Evolutionary conservation across 768 basidiomycete species (phyloP).

Genomic region (Pluteus cervinus): DNA sequence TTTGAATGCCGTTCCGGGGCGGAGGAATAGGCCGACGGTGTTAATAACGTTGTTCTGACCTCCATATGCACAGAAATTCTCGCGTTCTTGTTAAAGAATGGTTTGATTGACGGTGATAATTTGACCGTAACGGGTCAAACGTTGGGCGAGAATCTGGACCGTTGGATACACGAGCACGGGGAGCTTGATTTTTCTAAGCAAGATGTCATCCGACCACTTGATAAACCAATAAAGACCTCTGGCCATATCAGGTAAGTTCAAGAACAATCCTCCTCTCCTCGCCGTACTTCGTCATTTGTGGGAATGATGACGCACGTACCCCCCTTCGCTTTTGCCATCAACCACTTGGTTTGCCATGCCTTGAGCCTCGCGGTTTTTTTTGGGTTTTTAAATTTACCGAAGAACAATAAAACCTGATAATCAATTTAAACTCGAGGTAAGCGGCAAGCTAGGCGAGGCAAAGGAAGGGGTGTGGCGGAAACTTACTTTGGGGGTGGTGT

Average conservation of each 20-base stretch:
- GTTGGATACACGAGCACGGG: conserved; percentile 79
- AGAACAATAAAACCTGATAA: too few species aligned
- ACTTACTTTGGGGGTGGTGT: too few species aligned
- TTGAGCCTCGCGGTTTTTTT: too few species aligned
- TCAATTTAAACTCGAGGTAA: too few species aligned
- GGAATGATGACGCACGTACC: too few species aligned
- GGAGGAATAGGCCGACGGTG: too few species aligned
- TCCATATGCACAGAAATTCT: conserved; percentile 58
- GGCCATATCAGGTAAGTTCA: conserved; percentile 78
- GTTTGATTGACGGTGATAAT: conserved; percentile 84
- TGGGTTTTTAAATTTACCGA: too few species aligned
- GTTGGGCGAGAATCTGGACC: conserved; percentile 87
- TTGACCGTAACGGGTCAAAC: conserved; percentile 89
- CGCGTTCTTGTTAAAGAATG: conserved; percentile 78
- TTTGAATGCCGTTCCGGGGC: not conserved
- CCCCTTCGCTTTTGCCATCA: too few species aligned
- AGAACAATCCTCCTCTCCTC: not conserved
- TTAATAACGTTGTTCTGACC: conserved; percentile 2
- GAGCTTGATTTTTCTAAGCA: conserved; percentile 64
- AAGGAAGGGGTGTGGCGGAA: too few species aligned
- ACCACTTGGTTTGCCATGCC: too few species aligned
- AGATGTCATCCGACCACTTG: conserved; percentile 82
- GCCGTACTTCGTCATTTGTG: too few species aligned
- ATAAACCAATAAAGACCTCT: conserved; percentile 81
- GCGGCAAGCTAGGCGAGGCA: too few species aligned